Base-by-base conservation (phyloP, 495 filamentous ascomycete species). In the Cetradonia linearis region DNA sequence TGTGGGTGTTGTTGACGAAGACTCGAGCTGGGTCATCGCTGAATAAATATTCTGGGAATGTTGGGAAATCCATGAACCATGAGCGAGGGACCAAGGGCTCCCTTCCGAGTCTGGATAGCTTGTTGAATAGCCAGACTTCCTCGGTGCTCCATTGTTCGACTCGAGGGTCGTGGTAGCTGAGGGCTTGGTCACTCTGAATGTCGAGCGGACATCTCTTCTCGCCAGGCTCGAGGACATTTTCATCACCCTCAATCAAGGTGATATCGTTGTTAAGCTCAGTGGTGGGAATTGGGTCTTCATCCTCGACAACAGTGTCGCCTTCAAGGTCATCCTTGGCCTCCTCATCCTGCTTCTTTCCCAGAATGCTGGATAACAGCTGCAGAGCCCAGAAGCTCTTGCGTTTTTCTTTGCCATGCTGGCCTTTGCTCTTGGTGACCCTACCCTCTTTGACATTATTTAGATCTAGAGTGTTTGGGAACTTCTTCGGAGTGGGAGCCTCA, bases 51-150 rank as follows among this genome's bases (percentile, higher is more conserved):
- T 77, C 71, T 0, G 85, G 85, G 36, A 87, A 69, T 1, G 78
- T 85, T 1, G 65, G 64, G 64, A 86, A 88, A 63, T 88, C 86
- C 50, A 74, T 71, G 40, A 72, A 65, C 83, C 83, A 89, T 55
- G 71, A 65, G 5, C 55, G 49, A 2, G 80, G 79, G 28, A 87
- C 64, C 2, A 86, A 66, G 6, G 81, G 77, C 70, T 86, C 82
- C 33, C 76, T 77, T 5, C 84, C 82, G 30, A 85, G 79, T 67
- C 79, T 78, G 5, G 74, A 70, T 13, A 87, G 70, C 48, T 77
- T 76, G 42, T 77, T 70, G 67, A 78, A 83, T 14, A 87, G 72
- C 46, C 70, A 71, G 37, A 77, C 72, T 58, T 85, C 83, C 38
- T 79, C 76, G 14, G 72, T 63, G 18, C 71, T 75, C 74, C 78